Percentiles rank a stretch among this genome's conserved stretches.
These are phyloP conservation scores for Posidonia oceanica DNA, from an alignment of 116 monocot species.

Conservation along the genomic window DNA sequence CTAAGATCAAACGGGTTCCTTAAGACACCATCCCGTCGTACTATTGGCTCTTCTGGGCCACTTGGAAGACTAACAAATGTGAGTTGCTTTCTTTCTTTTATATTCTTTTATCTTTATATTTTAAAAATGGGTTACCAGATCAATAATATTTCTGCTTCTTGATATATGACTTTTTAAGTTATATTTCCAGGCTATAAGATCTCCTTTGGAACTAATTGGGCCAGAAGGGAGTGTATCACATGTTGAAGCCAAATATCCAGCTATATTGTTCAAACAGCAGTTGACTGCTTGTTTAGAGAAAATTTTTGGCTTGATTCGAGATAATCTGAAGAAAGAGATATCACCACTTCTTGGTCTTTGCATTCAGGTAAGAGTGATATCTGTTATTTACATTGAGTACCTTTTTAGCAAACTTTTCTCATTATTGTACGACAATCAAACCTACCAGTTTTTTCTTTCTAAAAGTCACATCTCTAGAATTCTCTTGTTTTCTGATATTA, in stretches of 20 bases:
- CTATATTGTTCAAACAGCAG: slow-evolving; percentile 94
- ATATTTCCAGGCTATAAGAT: slow-evolving; percentile 31
- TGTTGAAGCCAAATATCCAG: slow-evolving; percentile 88
- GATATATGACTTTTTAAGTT: neutral
- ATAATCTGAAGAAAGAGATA: slow-evolving; percentile 92
- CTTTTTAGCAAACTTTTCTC: too few species aligned
- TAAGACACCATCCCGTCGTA: slow-evolving; percentile 39
- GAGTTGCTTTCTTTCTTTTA: slow-evolving; percentile 7
- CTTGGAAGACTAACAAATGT: slow-evolving; percentile 46
- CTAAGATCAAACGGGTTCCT: slow-evolving; percentile 61
- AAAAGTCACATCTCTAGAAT: neutral
- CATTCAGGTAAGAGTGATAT: slow-evolving; percentile 54
- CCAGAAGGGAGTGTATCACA: slow-evolving; percentile 40
- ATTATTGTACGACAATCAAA: too few species aligned
- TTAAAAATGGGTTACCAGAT: neutral
- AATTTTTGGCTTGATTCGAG: slow-evolving; percentile 87
- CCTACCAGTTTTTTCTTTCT: neutral
- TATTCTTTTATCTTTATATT: too few species aligned
- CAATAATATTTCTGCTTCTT: neutral
- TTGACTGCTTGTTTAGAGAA: slow-evolving; percentile 91
- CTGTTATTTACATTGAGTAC: too few species aligned
- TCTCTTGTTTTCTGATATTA: neutral
- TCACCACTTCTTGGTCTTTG: slow-evolving; percentile 75
- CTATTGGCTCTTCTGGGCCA: slow-evolving; percentile 28
- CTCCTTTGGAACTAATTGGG: slow-evolving; percentile 40